These are phyloP conservation scores for Kazachstania psychrophila DNA, from an alignment of 805 yeast genomes.

Conservation along the genomic window DNA sequence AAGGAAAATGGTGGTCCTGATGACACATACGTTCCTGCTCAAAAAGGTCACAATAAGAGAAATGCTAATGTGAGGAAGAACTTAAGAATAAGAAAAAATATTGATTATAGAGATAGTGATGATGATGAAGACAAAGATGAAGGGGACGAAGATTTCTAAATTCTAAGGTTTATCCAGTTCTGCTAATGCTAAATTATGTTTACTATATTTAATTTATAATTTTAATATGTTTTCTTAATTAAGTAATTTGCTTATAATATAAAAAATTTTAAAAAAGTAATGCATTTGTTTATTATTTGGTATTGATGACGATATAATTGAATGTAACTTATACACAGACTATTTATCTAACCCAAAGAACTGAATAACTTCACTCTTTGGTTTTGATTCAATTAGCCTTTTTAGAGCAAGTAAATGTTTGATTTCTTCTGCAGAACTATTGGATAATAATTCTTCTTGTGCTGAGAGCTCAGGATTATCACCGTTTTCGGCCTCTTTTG, in stretches of 20 bases:
- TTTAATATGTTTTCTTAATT: no score
- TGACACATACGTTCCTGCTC: slow-evolving; percentile 13
- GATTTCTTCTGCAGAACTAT: slow-evolving; percentile 32
- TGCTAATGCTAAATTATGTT: no score
- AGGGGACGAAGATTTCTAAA: no score
- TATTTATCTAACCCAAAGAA: slow-evolving; percentile 38
- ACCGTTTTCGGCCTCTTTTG: neutral
- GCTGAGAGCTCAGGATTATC: neutral
- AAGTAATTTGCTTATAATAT: neutral
- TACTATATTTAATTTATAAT: no score
- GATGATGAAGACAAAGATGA: slow-evolving; percentile 25
- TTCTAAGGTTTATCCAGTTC: no score
- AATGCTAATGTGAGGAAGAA: slow-evolving; percentile 33
- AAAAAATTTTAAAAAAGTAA: neutral
- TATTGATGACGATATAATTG: neutral
- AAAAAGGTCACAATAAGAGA: slow-evolving; percentile 3
- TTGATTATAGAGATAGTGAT: slow-evolving; percentile 28
- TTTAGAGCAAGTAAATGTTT: slow-evolving; percentile 47
- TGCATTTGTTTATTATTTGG: neutral
- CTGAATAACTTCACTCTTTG: slow-evolving; percentile 51
- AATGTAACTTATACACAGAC: neutral
- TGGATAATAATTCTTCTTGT: neutral
- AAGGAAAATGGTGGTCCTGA: slow-evolving; percentile 12
- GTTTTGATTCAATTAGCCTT: slow-evolving; percentile 56
- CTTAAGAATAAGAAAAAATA: slow-evolving; percentile 26